Conservation (phyloP, 2,329 filamentous ascomycete species). For the Lojkania enalia region DNA sequence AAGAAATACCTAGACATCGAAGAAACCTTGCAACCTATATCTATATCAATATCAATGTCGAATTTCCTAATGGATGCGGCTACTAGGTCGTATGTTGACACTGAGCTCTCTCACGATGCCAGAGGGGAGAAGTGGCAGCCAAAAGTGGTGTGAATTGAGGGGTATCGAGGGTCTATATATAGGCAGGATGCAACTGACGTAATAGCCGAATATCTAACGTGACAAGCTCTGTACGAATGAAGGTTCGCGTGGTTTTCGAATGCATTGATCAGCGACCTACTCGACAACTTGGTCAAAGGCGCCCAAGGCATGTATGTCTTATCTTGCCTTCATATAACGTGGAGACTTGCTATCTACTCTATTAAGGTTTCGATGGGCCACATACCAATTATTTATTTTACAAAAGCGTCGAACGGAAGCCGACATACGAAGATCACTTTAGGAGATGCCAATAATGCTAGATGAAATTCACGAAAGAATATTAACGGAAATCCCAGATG, state of each 20-base stretch:
- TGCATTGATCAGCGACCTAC: constrained; percentile 1
- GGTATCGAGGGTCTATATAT: no score
- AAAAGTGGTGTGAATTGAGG: no score
- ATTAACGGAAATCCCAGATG: neutral
- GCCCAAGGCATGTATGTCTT: constrained; percentile 6
- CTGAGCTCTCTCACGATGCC: constrained; percentile 1
- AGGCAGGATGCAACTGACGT: no score
- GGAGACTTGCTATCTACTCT: neutral
- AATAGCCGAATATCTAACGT: no score
- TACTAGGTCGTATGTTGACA: constrained; percentile 5
- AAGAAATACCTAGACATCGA: constrained; percentile 10
- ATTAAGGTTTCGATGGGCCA: constrained; percentile 4
- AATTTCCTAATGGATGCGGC: constrained; percentile 11
- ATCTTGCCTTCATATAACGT: neutral
- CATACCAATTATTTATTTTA: neutral
- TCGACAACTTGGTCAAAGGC: constrained; percentile 3
- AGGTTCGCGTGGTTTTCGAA: constrained; percentile 4
- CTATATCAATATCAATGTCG: constrained; percentile 9
- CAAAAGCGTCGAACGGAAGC: neutral
- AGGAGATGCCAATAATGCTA: neutral
- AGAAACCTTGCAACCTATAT: neutral
- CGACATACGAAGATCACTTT: neutral
- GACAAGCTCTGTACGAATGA: neutral
- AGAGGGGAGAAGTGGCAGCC: neutral
- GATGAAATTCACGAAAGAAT: constrained; percentile 1